Evolutionary conservation across 805 yeast species (phyloP).

Genomic region (Kluyveromyces starmeri): DNA sequence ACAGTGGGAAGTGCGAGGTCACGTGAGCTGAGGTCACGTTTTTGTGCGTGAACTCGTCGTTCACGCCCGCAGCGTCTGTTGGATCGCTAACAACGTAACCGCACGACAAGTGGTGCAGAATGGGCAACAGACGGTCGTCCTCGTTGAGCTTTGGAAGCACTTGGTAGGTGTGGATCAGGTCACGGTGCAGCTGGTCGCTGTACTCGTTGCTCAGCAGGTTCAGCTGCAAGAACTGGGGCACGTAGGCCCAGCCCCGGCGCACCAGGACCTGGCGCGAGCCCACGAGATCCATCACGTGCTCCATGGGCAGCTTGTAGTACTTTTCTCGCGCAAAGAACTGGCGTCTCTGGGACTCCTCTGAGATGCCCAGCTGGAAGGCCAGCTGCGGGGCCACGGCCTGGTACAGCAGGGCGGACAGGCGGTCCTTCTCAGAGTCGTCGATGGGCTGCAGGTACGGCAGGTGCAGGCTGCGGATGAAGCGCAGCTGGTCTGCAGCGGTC

Average conservation of each 20-base stretch:
- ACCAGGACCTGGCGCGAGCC: conserved; percentile 63
- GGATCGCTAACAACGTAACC: conserved; percentile 56
- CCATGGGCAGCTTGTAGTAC: conserved; percentile 82
- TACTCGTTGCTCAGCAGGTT: conserved; percentile 65
- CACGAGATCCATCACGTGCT: conserved; percentile 69
- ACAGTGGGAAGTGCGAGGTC: conserved; percentile 68
- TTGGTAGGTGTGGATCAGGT: conserved; percentile 61
- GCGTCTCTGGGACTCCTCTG: conserved; percentile 38
- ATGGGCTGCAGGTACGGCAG: conserved; percentile 64
- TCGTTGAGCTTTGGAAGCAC: conserved; percentile 80
- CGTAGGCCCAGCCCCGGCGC: conserved; percentile 65
- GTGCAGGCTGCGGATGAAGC: conserved; percentile 56
- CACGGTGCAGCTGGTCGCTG: conserved; percentile 38
- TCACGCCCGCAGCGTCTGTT: conserved; percentile 26
- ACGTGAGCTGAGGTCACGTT: conserved; percentile 48
- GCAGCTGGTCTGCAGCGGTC: conserved; percentile 56
- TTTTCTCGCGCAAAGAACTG: conserved; percentile 48
- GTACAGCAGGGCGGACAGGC: conserved; percentile 40
- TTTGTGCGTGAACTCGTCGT: conserved; percentile 49
- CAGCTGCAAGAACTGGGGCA: conserved; percentile 75
- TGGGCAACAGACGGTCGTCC: conserved; percentile 81
- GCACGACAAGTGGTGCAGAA: conserved; percentile 66
- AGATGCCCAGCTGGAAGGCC: conserved; percentile 29
- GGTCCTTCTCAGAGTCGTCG: conserved; percentile 47
- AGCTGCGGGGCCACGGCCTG: conserved; percentile 42